Evolutionary conservation across 2,329 filamentous ascomycete species (phyloP).

Genomic region (Coniochaeta sp.): DNA sequence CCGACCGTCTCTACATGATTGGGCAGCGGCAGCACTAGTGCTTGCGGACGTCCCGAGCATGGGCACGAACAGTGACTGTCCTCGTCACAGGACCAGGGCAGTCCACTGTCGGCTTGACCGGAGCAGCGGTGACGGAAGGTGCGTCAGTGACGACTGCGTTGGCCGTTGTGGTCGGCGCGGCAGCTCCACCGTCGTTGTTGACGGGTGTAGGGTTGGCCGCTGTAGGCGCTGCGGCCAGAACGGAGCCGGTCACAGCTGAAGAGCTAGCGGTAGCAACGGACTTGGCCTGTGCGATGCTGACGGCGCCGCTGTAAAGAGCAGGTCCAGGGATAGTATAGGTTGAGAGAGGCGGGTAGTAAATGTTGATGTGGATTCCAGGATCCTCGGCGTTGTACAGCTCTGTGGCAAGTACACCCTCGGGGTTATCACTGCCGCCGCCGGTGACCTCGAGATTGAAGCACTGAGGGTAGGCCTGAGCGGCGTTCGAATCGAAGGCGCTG

Average conservation of each 20-base stretch:
- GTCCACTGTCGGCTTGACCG: background rate
- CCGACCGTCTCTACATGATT: background rate
- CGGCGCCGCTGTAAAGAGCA: constrained; percentile 3
- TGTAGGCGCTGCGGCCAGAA: background rate
- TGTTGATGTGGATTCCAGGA: constrained; percentile 3
- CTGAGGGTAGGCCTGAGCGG: constrained; percentile 45
- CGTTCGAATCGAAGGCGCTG: constrained; percentile 29
- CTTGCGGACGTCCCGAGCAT: background rate
- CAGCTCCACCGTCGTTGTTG: background rate
- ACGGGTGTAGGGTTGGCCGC: background rate
- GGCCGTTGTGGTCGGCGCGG: background rate
- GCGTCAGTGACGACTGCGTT: background rate
- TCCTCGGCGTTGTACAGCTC: background rate
- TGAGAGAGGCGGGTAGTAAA: constrained; percentile 3
- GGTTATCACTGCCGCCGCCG: constrained; percentile 28
- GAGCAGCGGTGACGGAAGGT: background rate
- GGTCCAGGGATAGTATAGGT: constrained; percentile 5
- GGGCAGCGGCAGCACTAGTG: background rate
- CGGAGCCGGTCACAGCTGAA: background rate
- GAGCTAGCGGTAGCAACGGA: constrained; percentile 1
- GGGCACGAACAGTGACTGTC: background rate
- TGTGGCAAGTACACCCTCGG: background rate
- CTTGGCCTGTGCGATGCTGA: background rate
- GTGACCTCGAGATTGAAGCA: constrained; percentile 52
- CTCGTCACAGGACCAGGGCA: background rate